Base-by-base conservation (phyloP, 257 asterid genomes). In the Henckelia pumila region DNA sequence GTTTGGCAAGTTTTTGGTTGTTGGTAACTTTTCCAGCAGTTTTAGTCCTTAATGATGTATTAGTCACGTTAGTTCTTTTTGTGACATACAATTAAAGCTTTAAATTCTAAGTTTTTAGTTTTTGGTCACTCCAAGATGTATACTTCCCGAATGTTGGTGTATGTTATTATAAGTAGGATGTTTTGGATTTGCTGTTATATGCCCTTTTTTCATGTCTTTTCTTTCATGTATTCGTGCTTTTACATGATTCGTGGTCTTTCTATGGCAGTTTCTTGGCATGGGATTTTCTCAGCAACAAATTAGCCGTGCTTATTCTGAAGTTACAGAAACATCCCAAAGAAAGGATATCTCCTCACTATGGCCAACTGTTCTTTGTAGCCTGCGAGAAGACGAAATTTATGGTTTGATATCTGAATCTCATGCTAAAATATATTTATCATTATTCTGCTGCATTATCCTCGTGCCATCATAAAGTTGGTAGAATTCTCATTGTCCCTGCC, bases 311-410 rank as follows among this genome's bases (percentile, higher is more conserved):
- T 85, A 70, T 74, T 64, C 61, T 68, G 84, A 89, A 78, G 86
- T 78, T 70, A 75, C 63, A 58, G 78, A 78, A 82, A 71, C 79
- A 78, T 84, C 88, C 24, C 72, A 59, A 59, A 70, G 64, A 71
- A 89, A 78, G 77, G 95, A 87, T 22, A 60, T 74, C 49, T 74
- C 86, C 61, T 78, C 85, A 67, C 79, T 85, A 59, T 82, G 89
- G 94, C 94, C 83, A 52, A 70, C 86, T 56, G 86, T 82, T 75
- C 87, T 81, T 71, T 85, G 92, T 74, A 80, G 67, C 56, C 88
- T 85, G 62, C 86, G 82, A 73, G 92, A 84, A 80, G 88, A 80
- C 49, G 83, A 83, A 83, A 65, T 81, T 71, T 89, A 85, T 82
- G 84, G 89, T 74, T 73, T 80, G 71, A 67, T 80, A 69, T 64